A percentile compares a stretch with the other conserved stretches of the same genome.
Evolutionary conservation across 2,329 filamentous ascomycete species (phyloP).

Genomic region (Aspergillus fumigatiaffinis): DNA sequence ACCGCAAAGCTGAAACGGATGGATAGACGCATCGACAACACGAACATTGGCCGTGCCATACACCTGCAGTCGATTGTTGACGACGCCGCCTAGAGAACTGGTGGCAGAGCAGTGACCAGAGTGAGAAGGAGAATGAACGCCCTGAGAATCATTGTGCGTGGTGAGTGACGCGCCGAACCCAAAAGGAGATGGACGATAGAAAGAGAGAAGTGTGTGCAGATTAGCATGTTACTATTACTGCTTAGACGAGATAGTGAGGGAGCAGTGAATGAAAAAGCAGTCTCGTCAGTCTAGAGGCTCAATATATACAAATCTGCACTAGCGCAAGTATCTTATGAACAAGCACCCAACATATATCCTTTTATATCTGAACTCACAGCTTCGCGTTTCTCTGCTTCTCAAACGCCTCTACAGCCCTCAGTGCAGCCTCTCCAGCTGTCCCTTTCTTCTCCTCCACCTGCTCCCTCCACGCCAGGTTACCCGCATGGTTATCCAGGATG

Average conservation of each 20-base stretch:
- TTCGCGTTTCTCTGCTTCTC: conserved; percentile 39
- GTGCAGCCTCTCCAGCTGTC: conserved; percentile 37
- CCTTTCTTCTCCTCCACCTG: conserved; percentile 50
- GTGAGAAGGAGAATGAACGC: too few species aligned
- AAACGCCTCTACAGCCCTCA: conserved; percentile 50
- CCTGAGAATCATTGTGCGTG: too few species aligned
- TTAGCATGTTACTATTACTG: not conserved
- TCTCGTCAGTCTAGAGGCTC: not conserved
- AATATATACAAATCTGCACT: not conserved
- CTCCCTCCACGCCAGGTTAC: conserved; percentile 40
- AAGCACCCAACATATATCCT: not conserved
- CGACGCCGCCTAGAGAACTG: conserved; percentile 29
- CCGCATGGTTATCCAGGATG: conserved; percentile 52
- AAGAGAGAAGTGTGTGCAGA: too few species aligned
- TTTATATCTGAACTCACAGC: conserved; percentile 17
- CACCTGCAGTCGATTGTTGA: conserved; percentile 27
- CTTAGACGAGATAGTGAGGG: not conserved
- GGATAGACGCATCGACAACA: conserved; percentile 30
- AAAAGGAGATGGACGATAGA: too few species aligned
- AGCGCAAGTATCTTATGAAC: not conserved
- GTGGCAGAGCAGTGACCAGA: too few species aligned
- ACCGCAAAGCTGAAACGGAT: conserved; percentile 26
- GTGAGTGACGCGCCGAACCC: too few species aligned
- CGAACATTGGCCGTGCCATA: conserved; percentile 32
- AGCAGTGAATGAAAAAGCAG: not conserved